These are phyloP conservation scores for Musa beccarii DNA, from an alignment of 176 grass and related monocot genomes.

Conservation along the genomic window DNA sequence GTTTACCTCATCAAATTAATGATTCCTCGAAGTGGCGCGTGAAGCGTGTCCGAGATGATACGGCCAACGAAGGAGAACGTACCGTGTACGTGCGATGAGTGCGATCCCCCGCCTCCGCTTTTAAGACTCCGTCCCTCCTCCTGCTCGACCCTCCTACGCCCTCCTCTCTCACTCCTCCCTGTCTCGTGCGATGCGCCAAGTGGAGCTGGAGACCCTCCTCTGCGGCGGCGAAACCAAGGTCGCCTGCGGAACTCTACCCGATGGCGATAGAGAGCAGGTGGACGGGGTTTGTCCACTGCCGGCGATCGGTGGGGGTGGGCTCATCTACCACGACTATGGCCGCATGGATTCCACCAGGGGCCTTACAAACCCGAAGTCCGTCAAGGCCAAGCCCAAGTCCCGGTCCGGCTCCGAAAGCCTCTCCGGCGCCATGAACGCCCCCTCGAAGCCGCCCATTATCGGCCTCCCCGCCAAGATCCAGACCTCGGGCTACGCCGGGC, in stretches of 20 bases:
- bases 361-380: conserved; percentile 76
- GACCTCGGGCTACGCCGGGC: conserved; percentile 9
- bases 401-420: conserved; percentile 36
- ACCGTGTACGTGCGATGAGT: not conserved
- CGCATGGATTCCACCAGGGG: conserved; percentile 70
- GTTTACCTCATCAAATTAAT: no score
- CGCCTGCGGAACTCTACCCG: not conserved
- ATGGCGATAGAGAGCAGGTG: not conserved
- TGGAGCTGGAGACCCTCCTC: not conserved
- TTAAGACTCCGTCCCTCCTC: not conserved
- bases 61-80: not conserved
- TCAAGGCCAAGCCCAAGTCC: not conserved
- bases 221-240: not conserved
- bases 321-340: conserved; percentile 38
- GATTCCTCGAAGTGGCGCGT: no score
- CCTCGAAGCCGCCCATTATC: conserved; percentile 41
- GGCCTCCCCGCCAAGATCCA: conserved; percentile 43
- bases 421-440: conserved; percentile 53
- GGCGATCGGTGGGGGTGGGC: conserved; percentile 19
- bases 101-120: no score
- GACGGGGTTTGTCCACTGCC: conserved; percentile 5
- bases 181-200: not conserved
- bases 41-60: not conserved
- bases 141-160: not conserved
- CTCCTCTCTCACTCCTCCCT: not conserved